Conservation (phyloP, 1,139 yeast genomes). For the Candida sojae region DNA sequence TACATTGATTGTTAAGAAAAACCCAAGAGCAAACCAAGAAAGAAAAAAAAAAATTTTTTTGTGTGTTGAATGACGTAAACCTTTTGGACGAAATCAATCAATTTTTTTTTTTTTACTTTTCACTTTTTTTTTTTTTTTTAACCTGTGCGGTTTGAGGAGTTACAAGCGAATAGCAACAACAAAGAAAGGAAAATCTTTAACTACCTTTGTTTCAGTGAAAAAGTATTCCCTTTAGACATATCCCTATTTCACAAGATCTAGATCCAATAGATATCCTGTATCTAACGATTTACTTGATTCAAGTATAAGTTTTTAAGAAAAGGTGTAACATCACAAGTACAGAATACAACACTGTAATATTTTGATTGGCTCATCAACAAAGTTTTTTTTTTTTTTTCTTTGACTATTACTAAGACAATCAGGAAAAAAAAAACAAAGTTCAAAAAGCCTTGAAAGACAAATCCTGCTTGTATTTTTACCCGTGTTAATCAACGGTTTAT, state of each 20-base stretch:
- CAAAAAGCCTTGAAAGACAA: too few species aligned
- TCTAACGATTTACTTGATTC: too few species aligned
- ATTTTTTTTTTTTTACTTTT: background rate
- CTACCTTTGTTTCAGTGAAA: too few species aligned
- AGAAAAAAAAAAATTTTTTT: background rate
- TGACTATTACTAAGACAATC: background rate
- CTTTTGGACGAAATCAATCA: background rate
- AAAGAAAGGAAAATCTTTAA: too few species aligned
- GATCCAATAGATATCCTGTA: too few species aligned
- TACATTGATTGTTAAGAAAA: background rate
- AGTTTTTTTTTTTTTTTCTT: background rate
- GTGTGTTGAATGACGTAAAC: slow-evolving; percentile 2
- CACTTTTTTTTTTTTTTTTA: background rate
- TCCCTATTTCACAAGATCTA: too few species aligned
- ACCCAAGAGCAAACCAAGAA: background rate
- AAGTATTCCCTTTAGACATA: too few species aligned
- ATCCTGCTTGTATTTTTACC: too few species aligned
- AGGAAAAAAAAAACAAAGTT: background rate
- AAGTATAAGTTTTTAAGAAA: too few species aligned
- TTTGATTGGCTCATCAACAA: background rate
- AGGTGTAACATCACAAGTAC: background rate
- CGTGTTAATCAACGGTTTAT: too few species aligned
- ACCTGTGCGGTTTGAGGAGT: background rate
- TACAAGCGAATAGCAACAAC: background rate
- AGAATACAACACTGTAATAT: background rate